Percentiles rank a stretch among this genome's conserved stretches.
Evolutionary conservation across 1,284 basidiomycete species (phyloP).

Genomic region (Leccinum subfulvum): DNA sequence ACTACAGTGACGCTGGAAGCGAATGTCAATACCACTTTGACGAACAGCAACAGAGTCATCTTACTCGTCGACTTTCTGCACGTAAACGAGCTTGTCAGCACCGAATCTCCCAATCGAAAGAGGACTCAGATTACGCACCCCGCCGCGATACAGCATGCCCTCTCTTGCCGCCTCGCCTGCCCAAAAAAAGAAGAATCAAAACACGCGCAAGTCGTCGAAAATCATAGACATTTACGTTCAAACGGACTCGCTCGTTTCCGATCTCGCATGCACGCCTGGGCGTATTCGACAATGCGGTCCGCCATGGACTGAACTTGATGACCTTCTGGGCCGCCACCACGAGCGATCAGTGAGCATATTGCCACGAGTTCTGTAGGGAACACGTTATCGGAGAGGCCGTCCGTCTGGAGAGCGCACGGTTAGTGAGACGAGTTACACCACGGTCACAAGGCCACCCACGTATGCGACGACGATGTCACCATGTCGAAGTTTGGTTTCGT

Average conservation of each 20-base stretch:
- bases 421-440: background rate
- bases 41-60: slow-evolving; percentile 31
- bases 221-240: slow-evolving; percentile 48
- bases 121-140: slow-evolving; percentile 43
- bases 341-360: slow-evolving; percentile 63
- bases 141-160: slow-evolving; percentile 64
- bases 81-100: slow-evolving; percentile 13
- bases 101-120: slow-evolving; percentile 11
- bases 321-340: slow-evolving; percentile 54
- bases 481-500: slow-evolving; percentile 64
- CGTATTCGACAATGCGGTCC: slow-evolving; percentile 68
- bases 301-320: slow-evolving; percentile 68
- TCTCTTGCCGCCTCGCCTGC: slow-evolving; percentile 60
- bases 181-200: background rate
- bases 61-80: slow-evolving; percentile 64
- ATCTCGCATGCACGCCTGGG: slow-evolving; percentile 66
- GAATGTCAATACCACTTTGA: slow-evolving; percentile 23
- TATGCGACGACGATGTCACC: slow-evolving; percentile 74
- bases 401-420: slow-evolving; percentile 58
- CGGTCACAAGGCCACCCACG: slow-evolving; percentile 40
- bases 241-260: slow-evolving; percentile 66
- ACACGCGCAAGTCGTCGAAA: background rate
- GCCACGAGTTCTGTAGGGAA: slow-evolving; percentile 69
- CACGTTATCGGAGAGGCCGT: slow-evolving; percentile 86
- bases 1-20: slow-evolving; percentile 45